Base-by-base conservation (phyloP, 1,284 basidiomycete species). In the Takashimella koratensis region DNA sequence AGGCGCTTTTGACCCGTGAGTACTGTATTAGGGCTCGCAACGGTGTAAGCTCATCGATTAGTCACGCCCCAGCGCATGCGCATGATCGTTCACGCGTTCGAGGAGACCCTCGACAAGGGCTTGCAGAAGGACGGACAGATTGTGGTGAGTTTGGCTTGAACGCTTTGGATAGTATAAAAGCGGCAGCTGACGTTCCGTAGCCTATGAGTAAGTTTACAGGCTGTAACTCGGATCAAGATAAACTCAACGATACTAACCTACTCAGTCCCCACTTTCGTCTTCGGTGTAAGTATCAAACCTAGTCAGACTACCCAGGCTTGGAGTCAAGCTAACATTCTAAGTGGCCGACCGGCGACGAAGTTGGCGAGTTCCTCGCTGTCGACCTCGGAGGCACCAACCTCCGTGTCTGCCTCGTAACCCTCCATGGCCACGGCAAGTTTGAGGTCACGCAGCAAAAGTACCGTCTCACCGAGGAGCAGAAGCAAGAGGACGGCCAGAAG, bases 371-470 rank as follows among this genome's bases (percentile, higher is more conserved):
- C 76, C 85, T 98, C 49, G 92, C 96, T 2, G 79, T 99, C 48
- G 96, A 98, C 77, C 86, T 98, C 47, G 95, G 94, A 59, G 93
- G 93, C 47, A 98, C 96, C 45, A 98, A 99, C 73, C 82, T 99
- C 36, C 91, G 95, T 51, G 95, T 98, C 50, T 99, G 95, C 77
- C 87, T 97, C 56, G 95, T 99, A 51, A 88, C 86, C 20, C 81
- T 98, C 13, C 84, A 89, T 65, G 95, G 95, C 22, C 81, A 85
- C 6, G 93, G 95, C 58, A 92, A 95, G 79, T 98, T 98, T 75
- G 93, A 98, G 77, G 89, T 98, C 67, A 95, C 92, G 0, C 95
- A 98, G 72, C 88, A 92, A 49, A 98, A 98, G 78, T 98, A 98
- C 77, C 87, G 93, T 54, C 83, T 98, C 51, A 88, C 90, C 2